These are phyloP conservation scores for Centaurea solstitialis DNA, from an alignment of 129 eudicot species.

Conservation along the genomic window DNA sequence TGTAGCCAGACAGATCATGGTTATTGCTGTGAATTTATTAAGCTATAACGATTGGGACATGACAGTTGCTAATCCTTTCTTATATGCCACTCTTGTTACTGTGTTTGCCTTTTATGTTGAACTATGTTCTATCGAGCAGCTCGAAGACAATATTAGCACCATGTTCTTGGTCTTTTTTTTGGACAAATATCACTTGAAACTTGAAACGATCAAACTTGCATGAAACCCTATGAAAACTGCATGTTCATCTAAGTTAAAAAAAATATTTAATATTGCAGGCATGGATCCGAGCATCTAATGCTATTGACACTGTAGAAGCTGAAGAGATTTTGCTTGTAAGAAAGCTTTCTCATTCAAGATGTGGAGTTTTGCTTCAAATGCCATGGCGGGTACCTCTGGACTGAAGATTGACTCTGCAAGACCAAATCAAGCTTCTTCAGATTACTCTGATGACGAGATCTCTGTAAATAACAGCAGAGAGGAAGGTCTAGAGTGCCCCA, in stretches of 20 bases:
- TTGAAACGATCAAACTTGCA: not conserved
- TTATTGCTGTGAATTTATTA: no score
- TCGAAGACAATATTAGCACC: no score
- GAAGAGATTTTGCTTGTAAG: not conserved
- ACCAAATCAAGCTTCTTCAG: slow-evolving; percentile 38
- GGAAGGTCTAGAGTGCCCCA: slow-evolving; percentile 61
- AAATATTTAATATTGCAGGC: slow-evolving; percentile 10
- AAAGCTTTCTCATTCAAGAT: slow-evolving; percentile 14
- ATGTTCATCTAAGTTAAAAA: not conserved
- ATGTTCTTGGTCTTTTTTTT: no score
- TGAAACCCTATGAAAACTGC: not conserved
- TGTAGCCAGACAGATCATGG: no score
- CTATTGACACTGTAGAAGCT: slow-evolving; percentile 16
- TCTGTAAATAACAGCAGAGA: slow-evolving; percentile 49
- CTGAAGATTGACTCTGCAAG: slow-evolving; percentile 25
- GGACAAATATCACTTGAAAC: no score
- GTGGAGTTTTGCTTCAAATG: slow-evolving; percentile 56
- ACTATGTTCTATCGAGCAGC: no score
- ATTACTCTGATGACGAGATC: slow-evolving; percentile 60
- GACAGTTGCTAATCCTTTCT: no score
- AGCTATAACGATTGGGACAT: no score
- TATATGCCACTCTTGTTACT: no score
- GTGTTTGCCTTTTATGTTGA: no score
- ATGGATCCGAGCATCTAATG: slow-evolving; percentile 17
- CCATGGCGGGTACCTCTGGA: slow-evolving; percentile 30